Conservation (phyloP, 441 rosid genomes). For the Gossypium davidsonii region DNA sequence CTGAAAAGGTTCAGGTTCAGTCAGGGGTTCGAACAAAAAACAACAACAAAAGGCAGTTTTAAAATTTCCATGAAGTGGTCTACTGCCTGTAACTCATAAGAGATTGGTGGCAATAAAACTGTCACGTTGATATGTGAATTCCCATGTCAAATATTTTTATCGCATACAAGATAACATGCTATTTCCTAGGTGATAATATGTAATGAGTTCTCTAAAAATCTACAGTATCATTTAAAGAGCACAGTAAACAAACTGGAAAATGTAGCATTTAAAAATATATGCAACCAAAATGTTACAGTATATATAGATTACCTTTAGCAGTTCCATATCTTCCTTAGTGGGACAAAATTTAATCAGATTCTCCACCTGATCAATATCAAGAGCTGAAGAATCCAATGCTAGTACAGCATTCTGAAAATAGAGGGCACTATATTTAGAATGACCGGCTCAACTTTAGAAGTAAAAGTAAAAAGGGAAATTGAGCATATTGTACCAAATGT, state of each 20-base stretch:
- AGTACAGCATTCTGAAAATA: conserved; percentile 69
- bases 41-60: not conserved
- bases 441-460: conserved; percentile 4
- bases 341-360: conserved; percentile 97
- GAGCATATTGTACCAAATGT: not conserved
- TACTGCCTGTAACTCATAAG: not conserved
- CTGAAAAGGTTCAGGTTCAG: not conserved
- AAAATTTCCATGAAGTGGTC: not conserved
- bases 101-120: not conserved
- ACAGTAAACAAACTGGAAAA: not conserved
- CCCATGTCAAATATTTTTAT: not conserved
- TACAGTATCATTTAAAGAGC: not conserved
- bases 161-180: not conserved
- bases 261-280: conserved; percentile 4
- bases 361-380: conserved; percentile 96
- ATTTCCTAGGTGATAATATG: not conserved
- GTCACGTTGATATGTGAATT: not conserved
- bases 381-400: conserved; percentile 77
- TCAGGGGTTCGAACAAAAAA: not conserved
- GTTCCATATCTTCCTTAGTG: conserved; percentile 92
- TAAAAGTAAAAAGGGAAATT: not conserved
- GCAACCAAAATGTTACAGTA: conserved; percentile 13
- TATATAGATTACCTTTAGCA: conserved; percentile 51
- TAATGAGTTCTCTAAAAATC: not conserved
- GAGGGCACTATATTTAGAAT: conserved; percentile 16